phyloP scores from a whole-genome alignment of 2,329 filamentous ascomycete species.

The Ophidiomyces ophidiicola region DNA sequence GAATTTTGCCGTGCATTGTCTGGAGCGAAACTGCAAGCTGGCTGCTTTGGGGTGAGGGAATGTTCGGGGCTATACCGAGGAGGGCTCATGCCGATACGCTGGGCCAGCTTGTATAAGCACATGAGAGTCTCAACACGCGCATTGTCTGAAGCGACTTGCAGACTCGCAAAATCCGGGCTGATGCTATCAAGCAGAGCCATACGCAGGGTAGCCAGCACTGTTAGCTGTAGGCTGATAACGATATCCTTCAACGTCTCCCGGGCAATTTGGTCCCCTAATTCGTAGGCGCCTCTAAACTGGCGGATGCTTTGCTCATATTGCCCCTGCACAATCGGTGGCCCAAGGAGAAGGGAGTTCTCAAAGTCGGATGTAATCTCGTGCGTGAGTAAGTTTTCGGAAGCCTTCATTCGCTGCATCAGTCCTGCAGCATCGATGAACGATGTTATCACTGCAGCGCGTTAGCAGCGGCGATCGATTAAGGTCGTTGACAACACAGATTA shows the following conservation, averaged over 20 bases:
- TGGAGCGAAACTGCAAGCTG: constrained; percentile 2
- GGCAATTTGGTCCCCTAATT: constrained; percentile 27
- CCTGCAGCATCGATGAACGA: constrained; percentile 13
- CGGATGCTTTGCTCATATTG: constrained; percentile 27
- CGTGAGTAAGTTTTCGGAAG: neutral
- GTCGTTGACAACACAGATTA: too few species aligned
- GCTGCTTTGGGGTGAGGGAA: constrained; percentile 3
- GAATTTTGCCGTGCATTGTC: neutral
- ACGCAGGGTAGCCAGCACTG: constrained; percentile 25
- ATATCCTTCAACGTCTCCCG: constrained; percentile 31
- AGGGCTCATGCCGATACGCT: constrained; percentile 19
- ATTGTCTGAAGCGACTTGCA: constrained; percentile 28
- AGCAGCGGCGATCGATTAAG: neutral
- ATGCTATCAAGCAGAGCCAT: constrained; percentile 23
- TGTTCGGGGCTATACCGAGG: neutral
- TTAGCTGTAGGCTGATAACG: constrained; percentile 27
- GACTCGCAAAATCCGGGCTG: constrained; percentile 22
- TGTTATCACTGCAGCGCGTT: constrained; percentile 11
- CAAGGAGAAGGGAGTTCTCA: constrained; percentile 27
- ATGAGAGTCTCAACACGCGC: constrained; percentile 26
- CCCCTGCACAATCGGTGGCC: constrained; percentile 25
- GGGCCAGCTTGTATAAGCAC: constrained; percentile 27
- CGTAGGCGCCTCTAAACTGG: constrained; percentile 26
- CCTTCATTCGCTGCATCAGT: constrained; percentile 13
- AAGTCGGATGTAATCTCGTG: constrained; percentile 16